Evolutionary conservation across 345 rosid species (phyloP), one percentile per base, ranked within the genome.

Genomic region (Gossypium mustelinum): DNA sequence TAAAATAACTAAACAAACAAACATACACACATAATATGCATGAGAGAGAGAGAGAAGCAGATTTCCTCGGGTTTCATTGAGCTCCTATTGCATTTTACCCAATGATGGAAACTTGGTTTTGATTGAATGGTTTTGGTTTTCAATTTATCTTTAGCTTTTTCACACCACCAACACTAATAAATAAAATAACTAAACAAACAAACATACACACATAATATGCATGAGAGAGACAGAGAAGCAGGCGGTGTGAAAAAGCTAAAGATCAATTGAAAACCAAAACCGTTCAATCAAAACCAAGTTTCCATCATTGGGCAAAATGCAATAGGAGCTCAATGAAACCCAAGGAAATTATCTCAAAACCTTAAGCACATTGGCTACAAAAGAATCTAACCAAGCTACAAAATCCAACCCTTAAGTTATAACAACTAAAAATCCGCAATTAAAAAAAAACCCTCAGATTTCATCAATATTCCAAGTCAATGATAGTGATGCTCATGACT

Each of bases 261-360:
- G 75, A 68, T n/a, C 66, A 76, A 50, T 43, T 11, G 24, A 50
- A 75, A 65, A 60, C 18, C 66, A 52, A 59, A 65, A 76, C 73
- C 22, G 22, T 22, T 22, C 22, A 22, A 22, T 22, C 22, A 22
- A 22, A 22, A 22, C 22, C 22, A 22, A 58, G 9, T 64, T 80
- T 80, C 60, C 80, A 73, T 73, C 83, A 73, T 34, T 10, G 80
- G 78, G 77, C 80, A 76, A 39, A 57, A n/a, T 27, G 12, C 25
- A 52, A 11, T 14, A 11, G 55, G 71, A 47, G 22, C 41, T 52
- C 14, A 2, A 50, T 9, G 45, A 48, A 50, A 57, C 0, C 44
- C 24, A 13, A 27, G 20, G 16, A 24, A 68, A 63, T n/a, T 68
- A 9, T 29, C 10, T 61, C 22, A 22, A 27, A 63, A 55, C 27